Base-by-base conservation (phyloP, 345 rosid species). In the Ceriops tagal region DNA sequence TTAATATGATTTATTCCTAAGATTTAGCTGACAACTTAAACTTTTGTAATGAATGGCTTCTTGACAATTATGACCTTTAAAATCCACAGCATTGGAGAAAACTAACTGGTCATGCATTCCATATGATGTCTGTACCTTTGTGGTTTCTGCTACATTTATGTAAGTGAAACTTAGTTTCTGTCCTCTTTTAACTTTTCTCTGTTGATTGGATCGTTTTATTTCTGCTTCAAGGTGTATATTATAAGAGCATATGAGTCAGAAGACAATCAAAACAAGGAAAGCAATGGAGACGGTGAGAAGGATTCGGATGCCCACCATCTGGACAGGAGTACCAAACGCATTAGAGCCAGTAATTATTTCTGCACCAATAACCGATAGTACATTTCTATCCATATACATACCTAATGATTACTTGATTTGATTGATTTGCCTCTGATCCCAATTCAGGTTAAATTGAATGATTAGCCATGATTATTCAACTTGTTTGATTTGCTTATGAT, bases 221-320 rank as follows among this genome's bases (percentile, higher is more conserved):
- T 43, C 49, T 43, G 49, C 49, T 43, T 55, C 58, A 22, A 55
- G 58, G 84, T 81, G 24, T 69, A 76, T 59, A 81, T 83, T 32
- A 56, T 81, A 64, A 76, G 83, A 71, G 87, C 75, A 58, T 71
- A 75, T 26, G 70, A 60, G 20, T 64, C 73, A 11, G 84, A 64
- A 37, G 77, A 75, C 60, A 52, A 64, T 15, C 71, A 68, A 32
- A 79, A 61, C 4, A 31, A 73, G 9, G 51, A 58, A 35, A 63
- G 35, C 10, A n/a, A 15, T 9, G 73, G 32, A 18, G 67, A 58
- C 3, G 30, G 65, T 11, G 71, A 58, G 5, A 28, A 65, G 46
- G 76, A 72, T 27, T 39, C 65, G 9, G 79, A 51, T 58, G 79
- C 66, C 63, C 13, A 61, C 32, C 60, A 52, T 47, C 21, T 53